Base-by-base conservation (phyloP, 768 basidiomycete species). In the Calocybe gangraenosa region DNA sequence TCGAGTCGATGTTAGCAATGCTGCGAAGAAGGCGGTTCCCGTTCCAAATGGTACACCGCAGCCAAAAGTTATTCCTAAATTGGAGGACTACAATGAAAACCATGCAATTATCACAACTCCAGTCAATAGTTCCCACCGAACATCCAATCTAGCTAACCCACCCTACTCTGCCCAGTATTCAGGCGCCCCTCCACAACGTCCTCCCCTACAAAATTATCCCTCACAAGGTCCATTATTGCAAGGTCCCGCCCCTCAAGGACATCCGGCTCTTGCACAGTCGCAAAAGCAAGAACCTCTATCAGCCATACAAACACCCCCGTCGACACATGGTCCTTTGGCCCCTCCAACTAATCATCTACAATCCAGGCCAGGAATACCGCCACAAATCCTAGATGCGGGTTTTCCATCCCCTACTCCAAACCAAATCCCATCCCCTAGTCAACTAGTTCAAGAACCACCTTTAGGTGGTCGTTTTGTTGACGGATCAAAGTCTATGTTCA, bases 401-500 rank as follows among this genome's bases (percentile, higher is more conserved):
- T 74, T 84, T 2, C 81, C 81, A 7, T 65, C 68, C 1, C 68
- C 71, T 9, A 59, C 66, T 5, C 52, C 57, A 20, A 59, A 56
- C 30, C 67, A 61, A 20, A 52, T 56, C 21, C 46, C 61, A 2
- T 54, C 62, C 17, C 52, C 62, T 13, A 55, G n/a, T n/a, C n/a
- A 60, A 7, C 61, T 65, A 2, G 61, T 52, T 18, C 60, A 71
- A 46, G 75, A 66, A 10, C 76, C 82, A 5, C 79, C 78, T 10
- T 73, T 82, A 14, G 79, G 81, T 38, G 82, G 82, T 20, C 79
- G 78, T 7, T 76, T 86, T 43, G 74, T 76, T 18, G 87, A 90
- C 57, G 86, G 87, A 25, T 81, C 87, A 7, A 80, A 81, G 62
- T 91, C 89, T 7, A 87, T 88, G 87, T 87, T 87, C 51, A 72